These are phyloP conservation scores for Endotrypanum monterogeii DNA, from an alignment of 208 protist genomes.

Conservation along the genomic window DNA sequence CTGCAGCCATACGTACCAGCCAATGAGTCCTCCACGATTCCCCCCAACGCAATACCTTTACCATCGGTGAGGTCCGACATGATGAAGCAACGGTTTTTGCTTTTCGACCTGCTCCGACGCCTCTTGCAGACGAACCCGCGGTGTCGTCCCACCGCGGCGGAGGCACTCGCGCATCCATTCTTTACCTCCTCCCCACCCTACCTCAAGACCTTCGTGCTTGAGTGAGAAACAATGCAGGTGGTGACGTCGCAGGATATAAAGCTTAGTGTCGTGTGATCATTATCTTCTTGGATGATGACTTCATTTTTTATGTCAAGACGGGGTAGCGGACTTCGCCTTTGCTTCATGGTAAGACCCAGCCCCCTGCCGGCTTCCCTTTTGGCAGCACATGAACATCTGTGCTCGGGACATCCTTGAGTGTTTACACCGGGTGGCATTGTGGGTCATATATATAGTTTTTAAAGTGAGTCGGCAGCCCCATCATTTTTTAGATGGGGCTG, in stretches of 20 bases:
- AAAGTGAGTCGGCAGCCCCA: not conserved
- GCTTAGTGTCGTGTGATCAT: no score
- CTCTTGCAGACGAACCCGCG: constrained; percentile 65
- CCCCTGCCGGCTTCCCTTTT: not conserved
- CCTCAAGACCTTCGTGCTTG: constrained; percentile 38
- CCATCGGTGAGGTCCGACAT: constrained; percentile 51
- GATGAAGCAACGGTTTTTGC: constrained; percentile 70
- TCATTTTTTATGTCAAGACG: not conserved
- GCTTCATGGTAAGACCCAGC: not conserved
- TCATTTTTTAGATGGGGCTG: not conserved
- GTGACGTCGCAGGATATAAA: no score
- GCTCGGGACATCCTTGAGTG: not conserved
- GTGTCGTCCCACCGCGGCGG: constrained; percentile 53
- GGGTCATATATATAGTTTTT: no score
- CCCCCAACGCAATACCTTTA: constrained; percentile 12
- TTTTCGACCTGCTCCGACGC: constrained; percentile 68
- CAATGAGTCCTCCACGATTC: constrained; percentile 21
- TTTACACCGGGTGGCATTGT: not conserved
- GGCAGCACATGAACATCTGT: not conserved
- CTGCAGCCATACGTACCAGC: constrained; percentile 37
- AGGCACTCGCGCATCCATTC: constrained; percentile 70
- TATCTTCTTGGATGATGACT: no score
- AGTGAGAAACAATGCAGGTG: constrained; percentile 9
- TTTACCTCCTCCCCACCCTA: constrained; percentile 60
- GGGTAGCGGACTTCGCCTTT: not conserved